phyloP scores from a whole-genome alignment of 192 early-diverging fungal genomes.

The Allomyces javanicus region DNA sequence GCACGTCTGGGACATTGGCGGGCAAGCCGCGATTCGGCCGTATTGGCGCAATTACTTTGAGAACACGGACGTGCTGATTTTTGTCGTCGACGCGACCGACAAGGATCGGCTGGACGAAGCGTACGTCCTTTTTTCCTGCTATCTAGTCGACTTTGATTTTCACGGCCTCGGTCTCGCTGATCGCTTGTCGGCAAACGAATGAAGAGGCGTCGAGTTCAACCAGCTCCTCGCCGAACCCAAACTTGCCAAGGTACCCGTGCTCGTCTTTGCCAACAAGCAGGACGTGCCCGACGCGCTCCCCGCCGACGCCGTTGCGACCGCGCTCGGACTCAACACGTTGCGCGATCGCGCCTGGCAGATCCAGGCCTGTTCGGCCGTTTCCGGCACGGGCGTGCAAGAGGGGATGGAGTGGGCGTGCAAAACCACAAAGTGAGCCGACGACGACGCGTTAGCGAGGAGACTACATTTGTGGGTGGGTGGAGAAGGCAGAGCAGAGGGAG shows the following conservation, averaged over 20 bases:
- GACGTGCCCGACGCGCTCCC: conserved; percentile 26
- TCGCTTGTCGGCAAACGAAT: no score
- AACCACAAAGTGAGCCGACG: no score
- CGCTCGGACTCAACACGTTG: conserved; percentile 30
- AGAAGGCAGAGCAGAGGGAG: no score
- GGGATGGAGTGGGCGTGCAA: conserved; percentile 34
- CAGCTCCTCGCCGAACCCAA: conserved; percentile 15
- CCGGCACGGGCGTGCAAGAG: conserved; percentile 27
- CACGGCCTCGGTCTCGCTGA: no score
- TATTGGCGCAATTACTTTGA: conserved; percentile 48
- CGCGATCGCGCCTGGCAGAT: conserved; percentile 38
- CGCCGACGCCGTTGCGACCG: conserved; percentile 29
- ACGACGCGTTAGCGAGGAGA: no score
- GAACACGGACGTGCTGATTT: conserved; percentile 30
- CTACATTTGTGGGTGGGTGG: no score
- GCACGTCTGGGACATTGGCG: conserved; percentile 44
- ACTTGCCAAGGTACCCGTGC: conserved; percentile 26
- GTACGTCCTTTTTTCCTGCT: neutral
- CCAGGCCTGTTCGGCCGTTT: conserved; percentile 30
- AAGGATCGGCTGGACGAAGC: conserved; percentile 24
- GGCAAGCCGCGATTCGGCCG: conserved; percentile 29
- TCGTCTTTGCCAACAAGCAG: conserved; percentile 38
- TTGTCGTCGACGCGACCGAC: conserved; percentile 35
- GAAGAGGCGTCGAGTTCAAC: conserved; percentile 14
- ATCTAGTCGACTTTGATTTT: no score